phyloP scores from a whole-genome alignment of 2,329 filamentous ascomycete species.

The Botryotinia narcissicola region DNA sequence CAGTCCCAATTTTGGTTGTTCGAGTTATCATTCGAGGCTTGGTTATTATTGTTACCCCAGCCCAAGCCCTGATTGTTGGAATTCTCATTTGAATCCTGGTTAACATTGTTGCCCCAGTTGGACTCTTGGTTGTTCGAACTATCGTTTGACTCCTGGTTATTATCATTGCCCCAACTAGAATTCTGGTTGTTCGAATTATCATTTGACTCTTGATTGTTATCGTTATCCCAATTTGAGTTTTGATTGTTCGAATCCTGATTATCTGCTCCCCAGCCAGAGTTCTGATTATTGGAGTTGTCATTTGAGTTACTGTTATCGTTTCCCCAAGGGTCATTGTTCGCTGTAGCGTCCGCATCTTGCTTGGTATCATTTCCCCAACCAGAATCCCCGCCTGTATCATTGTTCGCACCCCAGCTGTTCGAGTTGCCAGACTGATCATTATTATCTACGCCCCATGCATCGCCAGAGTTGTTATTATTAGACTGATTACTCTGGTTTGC shows the following conservation, averaged over 20 bases:
- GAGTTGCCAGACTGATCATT: conserved; percentile 1
- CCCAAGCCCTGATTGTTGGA: conserved; percentile 4
- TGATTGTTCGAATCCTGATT: conserved; percentile 21
- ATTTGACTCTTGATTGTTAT: conserved; percentile 12
- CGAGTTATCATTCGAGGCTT: conserved; percentile 12
- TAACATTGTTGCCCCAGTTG: conserved; percentile 20
- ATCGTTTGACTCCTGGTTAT: conserved; percentile 6
- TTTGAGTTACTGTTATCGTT: neutral
- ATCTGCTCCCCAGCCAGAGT: conserved; percentile 17
- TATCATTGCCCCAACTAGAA: neutral
- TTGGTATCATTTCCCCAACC: neutral
- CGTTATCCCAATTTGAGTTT: conserved; percentile 6
- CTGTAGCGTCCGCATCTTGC: neutral
- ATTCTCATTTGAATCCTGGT: conserved; percentile 21
- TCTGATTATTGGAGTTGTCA: conserved; percentile 3
- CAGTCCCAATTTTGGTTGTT: conserved; percentile 9
- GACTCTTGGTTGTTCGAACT: conserved; percentile 5
- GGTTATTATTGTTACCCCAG: conserved; percentile 11
- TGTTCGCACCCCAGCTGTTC: conserved; percentile 19
- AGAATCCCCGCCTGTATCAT: conserved; percentile 19
- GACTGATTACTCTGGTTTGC: conserved; percentile 13
- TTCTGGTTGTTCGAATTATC: conserved; percentile 10
- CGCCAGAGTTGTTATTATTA: conserved; percentile 12
- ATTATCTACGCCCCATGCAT: conserved; percentile 20
- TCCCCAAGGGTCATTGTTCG: conserved; percentile 4